A percentile compares a stretch with the other conserved stretches of the same genome.
Evolutionary conservation across 495 filamentous ascomycete species (phyloP).

Genomic region (Clavariopsis aquatica): DNA sequence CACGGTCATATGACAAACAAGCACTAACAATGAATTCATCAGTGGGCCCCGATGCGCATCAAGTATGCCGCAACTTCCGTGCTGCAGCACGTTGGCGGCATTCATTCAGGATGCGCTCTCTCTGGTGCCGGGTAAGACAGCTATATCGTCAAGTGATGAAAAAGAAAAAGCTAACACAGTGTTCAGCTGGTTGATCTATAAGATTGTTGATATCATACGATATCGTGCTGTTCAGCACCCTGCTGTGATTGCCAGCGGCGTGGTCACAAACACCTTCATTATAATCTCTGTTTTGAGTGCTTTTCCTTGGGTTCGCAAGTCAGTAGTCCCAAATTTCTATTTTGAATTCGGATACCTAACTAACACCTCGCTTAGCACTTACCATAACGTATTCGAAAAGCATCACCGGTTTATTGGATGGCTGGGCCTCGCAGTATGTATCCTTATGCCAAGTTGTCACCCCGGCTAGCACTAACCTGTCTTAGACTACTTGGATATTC

Average conservation of each 20-base stretch:
- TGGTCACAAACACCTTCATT: constrained; percentile 49
- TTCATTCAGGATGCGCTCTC: constrained; percentile 51
- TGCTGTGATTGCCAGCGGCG: constrained; percentile 47
- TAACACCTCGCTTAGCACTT: constrained; percentile 34
- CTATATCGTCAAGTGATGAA: background rate
- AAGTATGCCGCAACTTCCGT: constrained; percentile 48
- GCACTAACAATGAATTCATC: constrained; percentile 26
- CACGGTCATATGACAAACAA: constrained; percentile 1
- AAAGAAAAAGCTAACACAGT: background rate
- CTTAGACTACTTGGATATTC: constrained; percentile 49
- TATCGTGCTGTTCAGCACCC: constrained; percentile 40
- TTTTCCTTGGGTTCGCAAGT: constrained; percentile 53
- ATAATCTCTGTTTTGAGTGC: constrained; percentile 50
- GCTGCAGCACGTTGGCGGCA: constrained; percentile 51
- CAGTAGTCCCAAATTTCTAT: constrained; percentile 25
- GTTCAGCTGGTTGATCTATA: constrained; percentile 49
- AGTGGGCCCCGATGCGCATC: constrained; percentile 49
- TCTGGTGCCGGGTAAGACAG: constrained; percentile 48
- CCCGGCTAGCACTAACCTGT: constrained; percentile 23
- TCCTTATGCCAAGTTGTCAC: background rate
- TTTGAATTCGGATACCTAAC: background rate
- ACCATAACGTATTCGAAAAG: constrained; percentile 49
- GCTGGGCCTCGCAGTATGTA: constrained; percentile 48
- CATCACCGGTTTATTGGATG: constrained; percentile 52
- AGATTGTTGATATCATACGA: constrained; percentile 50